These are phyloP conservation scores for Choiromyces venosus DNA, from an alignment of 495 filamentous ascomycete species.

Conservation along the genomic window DNA sequence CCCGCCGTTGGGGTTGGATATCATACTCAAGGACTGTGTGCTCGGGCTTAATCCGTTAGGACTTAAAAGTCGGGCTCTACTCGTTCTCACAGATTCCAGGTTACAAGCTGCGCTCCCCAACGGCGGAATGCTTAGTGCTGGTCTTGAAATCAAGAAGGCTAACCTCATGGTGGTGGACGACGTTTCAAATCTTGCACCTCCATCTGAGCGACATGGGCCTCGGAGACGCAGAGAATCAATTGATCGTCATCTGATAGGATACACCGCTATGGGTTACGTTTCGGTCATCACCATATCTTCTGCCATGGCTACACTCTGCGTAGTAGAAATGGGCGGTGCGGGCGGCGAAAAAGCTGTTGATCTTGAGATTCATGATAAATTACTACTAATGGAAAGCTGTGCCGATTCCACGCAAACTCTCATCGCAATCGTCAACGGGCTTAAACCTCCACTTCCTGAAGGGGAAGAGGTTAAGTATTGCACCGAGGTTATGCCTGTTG, in stretches of 20 bases:
- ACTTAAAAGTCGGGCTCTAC: conserved; percentile 62
- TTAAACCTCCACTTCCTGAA: conserved; percentile 75
- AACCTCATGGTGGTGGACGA: conserved; percentile 81
- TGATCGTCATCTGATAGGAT: conserved; percentile 57
- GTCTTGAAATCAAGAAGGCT: conserved; percentile 66
- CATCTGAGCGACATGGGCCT: conserved; percentile 3
- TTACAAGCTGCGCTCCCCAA: conserved; percentile 59
- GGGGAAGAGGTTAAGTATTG: conserved; percentile 76
- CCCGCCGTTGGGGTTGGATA: conserved; percentile 58
- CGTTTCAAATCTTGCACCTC: conserved; percentile 47
- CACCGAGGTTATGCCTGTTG: conserved; percentile 77
- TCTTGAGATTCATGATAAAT: conserved; percentile 72
- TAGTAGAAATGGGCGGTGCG: conserved; percentile 48
- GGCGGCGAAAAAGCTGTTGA: conserved; percentile 63
- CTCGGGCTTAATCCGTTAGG: conserved; percentile 81
- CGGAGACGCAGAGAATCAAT: conserved; percentile 24
- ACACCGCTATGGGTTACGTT: conserved; percentile 71
- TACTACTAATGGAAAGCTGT: conserved; percentile 88
- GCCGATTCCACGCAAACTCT: conserved; percentile 96
- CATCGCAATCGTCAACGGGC: conserved; percentile 68
- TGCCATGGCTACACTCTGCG: conserved; percentile 59
- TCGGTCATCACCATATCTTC: conserved; percentile 78
- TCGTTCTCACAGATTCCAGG: conserved; percentile 72
- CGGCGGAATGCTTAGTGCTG: conserved; percentile 55
- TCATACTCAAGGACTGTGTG: conserved; percentile 70